Conservation (phyloP, 805 yeast genomes). For the Teunomyces kruisii region DNA sequence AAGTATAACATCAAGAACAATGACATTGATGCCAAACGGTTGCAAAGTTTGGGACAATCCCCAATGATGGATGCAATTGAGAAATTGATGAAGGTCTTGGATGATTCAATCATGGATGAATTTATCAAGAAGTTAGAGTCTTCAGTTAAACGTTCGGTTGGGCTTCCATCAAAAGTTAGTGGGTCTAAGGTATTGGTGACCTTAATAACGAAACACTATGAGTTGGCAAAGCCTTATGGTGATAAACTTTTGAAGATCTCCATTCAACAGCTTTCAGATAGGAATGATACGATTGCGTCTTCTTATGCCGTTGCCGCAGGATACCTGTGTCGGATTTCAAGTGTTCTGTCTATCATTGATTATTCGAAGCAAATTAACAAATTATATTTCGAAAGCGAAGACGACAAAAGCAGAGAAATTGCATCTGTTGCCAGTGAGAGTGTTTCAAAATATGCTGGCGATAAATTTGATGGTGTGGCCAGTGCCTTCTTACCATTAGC, state of each 20-base stretch:
- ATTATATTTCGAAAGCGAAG: constrained; percentile 56
- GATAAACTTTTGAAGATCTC: constrained; percentile 63
- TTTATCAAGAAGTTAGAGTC: constrained; percentile 50
- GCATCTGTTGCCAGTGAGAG: constrained; percentile 65
- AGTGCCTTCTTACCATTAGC: constrained; percentile 73
- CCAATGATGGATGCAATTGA: constrained; percentile 91
- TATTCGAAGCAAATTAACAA: constrained; percentile 52
- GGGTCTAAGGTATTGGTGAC: constrained; percentile 73
- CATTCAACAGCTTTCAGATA: constrained; percentile 58
- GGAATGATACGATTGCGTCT: constrained; percentile 68
- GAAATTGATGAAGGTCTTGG: constrained; percentile 57
- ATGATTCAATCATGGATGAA: constrained; percentile 46
- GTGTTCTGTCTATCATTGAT: constrained; percentile 49
- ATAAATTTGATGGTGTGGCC: constrained; percentile 60
- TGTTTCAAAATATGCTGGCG: constrained; percentile 66
- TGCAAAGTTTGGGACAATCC: constrained; percentile 71
- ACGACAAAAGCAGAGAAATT: constrained; percentile 46
- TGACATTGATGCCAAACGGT: constrained; percentile 75
- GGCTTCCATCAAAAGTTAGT: constrained; percentile 88
- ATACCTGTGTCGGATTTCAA: constrained; percentile 64
- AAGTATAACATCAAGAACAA: constrained; percentile 73
- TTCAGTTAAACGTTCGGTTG: constrained; percentile 70
- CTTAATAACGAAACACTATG: constrained; percentile 55
- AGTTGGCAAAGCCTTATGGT: constrained; percentile 49
- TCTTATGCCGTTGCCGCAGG: constrained; percentile 84